phyloP scores from a whole-genome alignment of 2,329 filamentous ascomycete genomes.

The Mollisiaceae sp. region DNA sequence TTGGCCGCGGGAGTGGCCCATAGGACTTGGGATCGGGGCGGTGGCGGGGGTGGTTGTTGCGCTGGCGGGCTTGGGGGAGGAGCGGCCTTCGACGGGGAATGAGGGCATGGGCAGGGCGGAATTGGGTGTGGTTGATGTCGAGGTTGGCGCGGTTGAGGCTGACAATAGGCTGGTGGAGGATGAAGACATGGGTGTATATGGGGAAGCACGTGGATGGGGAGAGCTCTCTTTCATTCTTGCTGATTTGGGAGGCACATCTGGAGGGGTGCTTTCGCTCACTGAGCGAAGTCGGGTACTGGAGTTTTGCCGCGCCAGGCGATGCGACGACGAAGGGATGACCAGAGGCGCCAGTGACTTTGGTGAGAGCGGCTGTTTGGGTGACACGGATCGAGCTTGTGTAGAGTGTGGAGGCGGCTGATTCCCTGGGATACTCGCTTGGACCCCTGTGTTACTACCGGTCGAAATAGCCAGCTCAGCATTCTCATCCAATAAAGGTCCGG shows the following conservation, averaged over 20 bases:
- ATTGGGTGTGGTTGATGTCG: constrained; percentile 31
- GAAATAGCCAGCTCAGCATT: constrained; percentile 40
- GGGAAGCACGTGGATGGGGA: constrained; percentile 48
- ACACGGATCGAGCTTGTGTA: constrained; percentile 26
- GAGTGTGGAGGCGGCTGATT: constrained; percentile 7
- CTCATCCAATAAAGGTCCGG: constrained; percentile 44
- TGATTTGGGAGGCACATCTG: constrained; percentile 49
- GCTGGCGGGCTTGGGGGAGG: constrained; percentile 9
- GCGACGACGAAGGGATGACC: constrained; percentile 53
- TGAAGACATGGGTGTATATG: constrained; percentile 51
- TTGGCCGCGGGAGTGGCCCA: constrained; percentile 20
- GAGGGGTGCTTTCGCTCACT: constrained; percentile 46
- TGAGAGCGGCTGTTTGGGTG: constrained; percentile 50
- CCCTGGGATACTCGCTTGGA: constrained; percentile 22
- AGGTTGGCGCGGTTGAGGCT: constrained; percentile 34
- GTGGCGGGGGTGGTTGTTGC: constrained; percentile 1
- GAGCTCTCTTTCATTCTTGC: constrained; percentile 53
- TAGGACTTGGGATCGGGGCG: constrained; percentile 10
- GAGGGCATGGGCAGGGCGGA: constrained; percentile 19
- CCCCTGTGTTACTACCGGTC: constrained; percentile 17
- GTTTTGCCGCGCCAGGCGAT: constrained; percentile 27
- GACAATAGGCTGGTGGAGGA: constrained; percentile 32
- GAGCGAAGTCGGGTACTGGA: constrained; percentile 50
- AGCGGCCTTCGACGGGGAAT: constrained; percentile 15
- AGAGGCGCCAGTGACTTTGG: constrained; percentile 61